phyloP scores from a whole-genome alignment of 2,329 filamentous ascomycete species.

The Pseudogymnoascus sp. region DNA sequence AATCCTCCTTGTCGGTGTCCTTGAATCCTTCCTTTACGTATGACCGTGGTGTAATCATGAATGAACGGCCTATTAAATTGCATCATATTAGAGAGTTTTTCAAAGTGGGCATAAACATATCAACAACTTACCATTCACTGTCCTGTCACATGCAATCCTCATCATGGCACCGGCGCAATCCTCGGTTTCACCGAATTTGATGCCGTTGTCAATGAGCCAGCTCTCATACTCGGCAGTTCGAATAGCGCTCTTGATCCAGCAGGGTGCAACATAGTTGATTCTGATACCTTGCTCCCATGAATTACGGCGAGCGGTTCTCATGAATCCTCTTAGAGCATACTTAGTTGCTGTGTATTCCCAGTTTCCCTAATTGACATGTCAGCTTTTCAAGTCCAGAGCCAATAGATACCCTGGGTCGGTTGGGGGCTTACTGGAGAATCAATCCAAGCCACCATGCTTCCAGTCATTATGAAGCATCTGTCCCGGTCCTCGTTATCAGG shows the following conservation, averaged over 20 bases:
- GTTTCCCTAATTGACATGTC: not conserved
- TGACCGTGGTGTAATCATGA: constrained; percentile 35
- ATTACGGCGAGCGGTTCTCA: constrained; percentile 34
- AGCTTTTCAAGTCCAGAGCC: not conserved
- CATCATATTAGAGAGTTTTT: constrained; percentile 11
- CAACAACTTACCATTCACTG: constrained; percentile 25
- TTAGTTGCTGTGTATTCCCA: constrained; percentile 37
- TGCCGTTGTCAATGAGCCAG: constrained; percentile 33
- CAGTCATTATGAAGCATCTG: constrained; percentile 43
- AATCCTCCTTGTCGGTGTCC: constrained; percentile 35
- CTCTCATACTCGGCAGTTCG: constrained; percentile 35
- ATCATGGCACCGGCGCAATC: constrained; percentile 31
- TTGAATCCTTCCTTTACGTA: constrained; percentile 35
- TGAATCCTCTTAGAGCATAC: constrained; percentile 38
- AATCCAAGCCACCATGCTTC: constrained; percentile 41
- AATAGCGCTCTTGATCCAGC: constrained; percentile 28
- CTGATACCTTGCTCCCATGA: constrained; percentile 37
- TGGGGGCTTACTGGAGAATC: constrained; percentile 35
- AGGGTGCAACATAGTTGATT: constrained; percentile 41
- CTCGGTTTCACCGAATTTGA: constrained; percentile 30
- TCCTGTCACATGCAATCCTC: constrained; percentile 28
- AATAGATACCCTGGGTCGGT: not conserved
- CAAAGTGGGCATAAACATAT: not conserved
- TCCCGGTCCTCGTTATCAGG: constrained; percentile 34
- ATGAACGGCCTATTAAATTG: constrained; percentile 28